Evolutionary conservation across 75 land plant species (phyloP).

Genomic region (Sequoia sempervirens): DNA sequence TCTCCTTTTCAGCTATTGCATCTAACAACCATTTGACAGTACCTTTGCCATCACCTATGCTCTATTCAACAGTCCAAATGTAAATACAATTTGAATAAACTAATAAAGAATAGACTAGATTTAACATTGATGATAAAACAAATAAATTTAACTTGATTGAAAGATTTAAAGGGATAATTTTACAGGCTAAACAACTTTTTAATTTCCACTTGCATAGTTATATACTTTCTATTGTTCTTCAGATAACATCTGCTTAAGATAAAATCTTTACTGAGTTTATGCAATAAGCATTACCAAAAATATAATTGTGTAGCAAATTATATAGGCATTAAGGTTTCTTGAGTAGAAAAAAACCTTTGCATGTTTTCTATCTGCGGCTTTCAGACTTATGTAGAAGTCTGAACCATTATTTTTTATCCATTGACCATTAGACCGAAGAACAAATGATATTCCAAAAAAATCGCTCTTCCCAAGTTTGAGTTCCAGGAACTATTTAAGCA

Average conservation of each 20-base stretch:
- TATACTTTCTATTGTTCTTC: not conserved
- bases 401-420: conserved; percentile 71
- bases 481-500: conserved; percentile 31
- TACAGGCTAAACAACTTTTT: not conserved
- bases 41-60: conserved; percentile 31
- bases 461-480: conserved; percentile 29
- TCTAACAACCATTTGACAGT: conserved; percentile 44
- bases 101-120: not conserved
- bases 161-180: not conserved
- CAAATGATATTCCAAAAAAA: conserved; percentile 55
- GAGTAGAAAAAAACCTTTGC: not conserved
- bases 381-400: conserved; percentile 40
- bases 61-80: conserved; percentile 11
- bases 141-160: not conserved
- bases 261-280: not conserved
- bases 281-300: not conserved
- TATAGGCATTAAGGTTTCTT: not conserved
- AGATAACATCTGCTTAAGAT: not conserved
- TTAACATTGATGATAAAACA: not conserved
- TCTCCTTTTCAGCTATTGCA: conserved; percentile 43
- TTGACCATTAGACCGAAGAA: conserved; percentile 37
- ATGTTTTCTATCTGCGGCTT: conserved; percentile 24
- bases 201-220: not conserved
- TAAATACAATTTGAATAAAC: not conserved
- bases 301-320: not conserved